Conservation (phyloP, 257 asterid genomes). For the Jaltomata sinuosa region DNA sequence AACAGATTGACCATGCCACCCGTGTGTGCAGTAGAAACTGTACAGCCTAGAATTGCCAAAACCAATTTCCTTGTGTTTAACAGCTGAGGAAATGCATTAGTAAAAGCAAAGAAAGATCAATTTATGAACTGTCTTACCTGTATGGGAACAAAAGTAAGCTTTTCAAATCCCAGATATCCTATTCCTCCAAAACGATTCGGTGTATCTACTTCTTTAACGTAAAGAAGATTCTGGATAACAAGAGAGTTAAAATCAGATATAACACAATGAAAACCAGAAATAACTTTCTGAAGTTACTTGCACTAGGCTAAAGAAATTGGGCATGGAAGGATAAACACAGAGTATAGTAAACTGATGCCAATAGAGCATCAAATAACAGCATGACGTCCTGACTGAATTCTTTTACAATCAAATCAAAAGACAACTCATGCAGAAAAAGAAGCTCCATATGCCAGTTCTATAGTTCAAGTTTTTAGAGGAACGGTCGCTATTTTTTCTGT, state of each 20-base stretch:
- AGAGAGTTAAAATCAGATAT: constrained; percentile 5
- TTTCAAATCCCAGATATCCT: constrained; percentile 82
- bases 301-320: background rate
- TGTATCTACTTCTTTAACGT: constrained; percentile 63
- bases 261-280: background rate
- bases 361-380: background rate
- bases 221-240: constrained; percentile 73
- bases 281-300: background rate
- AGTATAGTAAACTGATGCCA: background rate
- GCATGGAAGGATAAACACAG: background rate
- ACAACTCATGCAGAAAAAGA: background rate
- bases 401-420: background rate
- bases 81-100: background rate
- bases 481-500: background rate
- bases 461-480: background rate
- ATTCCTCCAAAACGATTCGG: constrained; percentile 87
- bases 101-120: background rate
- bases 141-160: constrained; percentile 89
- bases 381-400: background rate
- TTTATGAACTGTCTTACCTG: constrained; percentile 46
- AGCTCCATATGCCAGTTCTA: background rate
- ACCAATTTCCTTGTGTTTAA: background rate
- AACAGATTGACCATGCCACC: constrained; percentile 1
- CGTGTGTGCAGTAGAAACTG: background rate
- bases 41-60: background rate